Evolutionary conservation across 257 asterid genomes (phyloP).

Genomic region (Fraxinus anomala): DNA sequence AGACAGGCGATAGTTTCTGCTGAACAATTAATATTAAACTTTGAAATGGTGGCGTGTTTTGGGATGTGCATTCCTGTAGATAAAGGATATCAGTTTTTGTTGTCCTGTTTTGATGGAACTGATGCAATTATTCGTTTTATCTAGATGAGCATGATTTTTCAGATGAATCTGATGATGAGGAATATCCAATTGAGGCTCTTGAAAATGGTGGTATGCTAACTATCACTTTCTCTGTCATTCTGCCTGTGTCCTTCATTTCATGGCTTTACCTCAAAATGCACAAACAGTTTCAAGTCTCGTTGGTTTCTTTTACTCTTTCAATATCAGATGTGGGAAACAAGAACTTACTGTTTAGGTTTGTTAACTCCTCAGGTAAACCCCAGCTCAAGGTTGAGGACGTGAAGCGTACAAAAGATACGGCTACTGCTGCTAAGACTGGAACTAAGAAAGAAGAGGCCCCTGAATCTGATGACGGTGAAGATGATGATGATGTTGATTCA

Average conservation of each 20-base stretch:
- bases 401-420: conserved; percentile 26
- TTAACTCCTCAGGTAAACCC: conserved; percentile 20
- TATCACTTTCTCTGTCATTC: neutral
- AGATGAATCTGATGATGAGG: conserved; percentile 30
- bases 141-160: conserved; percentile 29
- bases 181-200: conserved; percentile 21
- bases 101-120: neutral
- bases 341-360: neutral
- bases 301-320: neutral
- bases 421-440: conserved; percentile 23
- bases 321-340: neutral
- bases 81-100: too few relatives aligned
- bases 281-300: neutral
- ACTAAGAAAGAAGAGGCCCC: conserved; percentile 28
- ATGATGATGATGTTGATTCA: conserved; percentile 25
- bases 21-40: too few relatives aligned
- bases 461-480: conserved; percentile 39
- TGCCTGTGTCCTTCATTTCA: too few relatives aligned
- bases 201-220: conserved; percentile 25
- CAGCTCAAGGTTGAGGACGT: conserved; percentile 20
- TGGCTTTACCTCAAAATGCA: neutral
- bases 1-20: too few relatives aligned
- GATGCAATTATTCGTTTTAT: neutral
- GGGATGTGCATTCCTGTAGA: neutral
- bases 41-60: neutral